These are phyloP conservation scores for Dioscorea cayenensis DNA, from an alignment of 116 monocot genomes.

Conservation along the genomic window DNA sequence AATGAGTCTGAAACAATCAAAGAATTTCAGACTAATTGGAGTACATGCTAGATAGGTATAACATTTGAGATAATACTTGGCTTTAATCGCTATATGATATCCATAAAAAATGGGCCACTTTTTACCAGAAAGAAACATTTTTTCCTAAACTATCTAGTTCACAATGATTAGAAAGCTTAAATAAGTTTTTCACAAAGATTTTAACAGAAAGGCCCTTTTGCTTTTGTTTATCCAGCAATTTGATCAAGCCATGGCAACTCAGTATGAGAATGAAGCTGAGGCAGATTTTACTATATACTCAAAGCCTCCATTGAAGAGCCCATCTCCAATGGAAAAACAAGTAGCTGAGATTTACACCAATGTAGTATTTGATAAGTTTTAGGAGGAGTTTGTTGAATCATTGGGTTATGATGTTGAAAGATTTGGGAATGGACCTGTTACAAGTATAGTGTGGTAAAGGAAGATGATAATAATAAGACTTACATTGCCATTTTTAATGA, in stretches of 20 bases:
- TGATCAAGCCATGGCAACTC: slow-evolving; percentile 11
- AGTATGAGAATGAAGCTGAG: slow-evolving; percentile 10
- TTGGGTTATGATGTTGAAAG: slow-evolving; percentile 7
- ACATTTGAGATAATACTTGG: slow-evolving; percentile 12
- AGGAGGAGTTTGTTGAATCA: slow-evolving; percentile 18
- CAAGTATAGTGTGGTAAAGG: slow-evolving; percentile 32
- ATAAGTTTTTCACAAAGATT: slow-evolving; percentile 6
- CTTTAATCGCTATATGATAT: slow-evolving; percentile 4
- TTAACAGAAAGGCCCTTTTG: slow-evolving; percentile 5
- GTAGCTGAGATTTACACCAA: slow-evolving; percentile 14
- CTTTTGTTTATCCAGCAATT: slow-evolving; percentile 2
- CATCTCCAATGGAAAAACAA: slow-evolving; percentile 24
- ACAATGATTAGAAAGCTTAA: slow-evolving; percentile 10
- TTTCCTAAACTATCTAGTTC: slow-evolving; percentile 10
- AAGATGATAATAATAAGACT: slow-evolving; percentile 18
- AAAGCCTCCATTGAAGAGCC: slow-evolving; percentile 7
- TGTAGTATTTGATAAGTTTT: slow-evolving; percentile 13
- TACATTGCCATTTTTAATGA: slow-evolving; percentile 26
- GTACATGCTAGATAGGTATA: slow-evolving; percentile 5
- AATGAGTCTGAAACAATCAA: slow-evolving; percentile 40
- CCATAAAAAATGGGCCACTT: slow-evolving; percentile 7
- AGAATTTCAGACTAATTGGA: slow-evolving; percentile 35
- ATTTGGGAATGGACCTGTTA: slow-evolving; percentile 7
- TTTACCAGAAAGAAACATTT: slow-evolving; percentile 10
- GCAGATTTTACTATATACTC: slow-evolving; percentile 13